Conservation (phyloP, 1,139 yeast species). For the Scheffersomyces stambukii region DNA sequence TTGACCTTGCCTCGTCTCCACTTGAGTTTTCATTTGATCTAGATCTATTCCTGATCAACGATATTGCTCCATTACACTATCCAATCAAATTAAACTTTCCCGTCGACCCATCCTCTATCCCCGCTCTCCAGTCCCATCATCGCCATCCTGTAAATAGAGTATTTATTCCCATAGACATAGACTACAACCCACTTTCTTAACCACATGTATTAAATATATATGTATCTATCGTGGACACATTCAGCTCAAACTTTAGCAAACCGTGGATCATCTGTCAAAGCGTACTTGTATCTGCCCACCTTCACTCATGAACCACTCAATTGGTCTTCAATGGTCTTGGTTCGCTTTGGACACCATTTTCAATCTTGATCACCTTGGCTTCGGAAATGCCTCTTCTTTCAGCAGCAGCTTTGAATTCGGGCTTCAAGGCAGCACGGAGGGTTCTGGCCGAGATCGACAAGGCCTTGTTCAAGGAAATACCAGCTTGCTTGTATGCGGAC, state of each 20-base stretch:
- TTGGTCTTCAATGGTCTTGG: conserved; percentile 17
- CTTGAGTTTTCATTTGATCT: too few relatives aligned
- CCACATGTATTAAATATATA: conserved; percentile 3
- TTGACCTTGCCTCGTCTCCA: too few relatives aligned
- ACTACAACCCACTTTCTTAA: too few relatives aligned
- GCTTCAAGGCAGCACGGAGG: conserved; percentile 84
- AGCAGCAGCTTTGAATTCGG: conserved; percentile 73
- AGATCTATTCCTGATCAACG: too few relatives aligned
- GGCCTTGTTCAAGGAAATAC: conserved; percentile 84
- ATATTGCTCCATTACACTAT: too few relatives aligned
- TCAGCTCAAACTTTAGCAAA: neutral
- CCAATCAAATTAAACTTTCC: too few relatives aligned
- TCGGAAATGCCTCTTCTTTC: conserved; percentile 76
- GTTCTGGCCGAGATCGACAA: conserved; percentile 88
- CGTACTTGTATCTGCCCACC: too few relatives aligned
- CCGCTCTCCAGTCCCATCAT: too few relatives aligned
- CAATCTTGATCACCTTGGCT: conserved; percentile 69
- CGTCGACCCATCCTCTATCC: too few relatives aligned
- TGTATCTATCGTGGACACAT: conserved; percentile 1
- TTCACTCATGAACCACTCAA: conserved; percentile 6
- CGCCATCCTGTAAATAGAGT: too few relatives aligned
- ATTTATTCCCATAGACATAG: neutral
- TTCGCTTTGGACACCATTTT: conserved; percentile 55
- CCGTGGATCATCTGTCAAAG: too few relatives aligned
- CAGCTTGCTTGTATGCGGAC: conserved; percentile 86